Evolutionary conservation across 257 asterid genomes (phyloP).

Genomic region (Cordia subcordata): DNA sequence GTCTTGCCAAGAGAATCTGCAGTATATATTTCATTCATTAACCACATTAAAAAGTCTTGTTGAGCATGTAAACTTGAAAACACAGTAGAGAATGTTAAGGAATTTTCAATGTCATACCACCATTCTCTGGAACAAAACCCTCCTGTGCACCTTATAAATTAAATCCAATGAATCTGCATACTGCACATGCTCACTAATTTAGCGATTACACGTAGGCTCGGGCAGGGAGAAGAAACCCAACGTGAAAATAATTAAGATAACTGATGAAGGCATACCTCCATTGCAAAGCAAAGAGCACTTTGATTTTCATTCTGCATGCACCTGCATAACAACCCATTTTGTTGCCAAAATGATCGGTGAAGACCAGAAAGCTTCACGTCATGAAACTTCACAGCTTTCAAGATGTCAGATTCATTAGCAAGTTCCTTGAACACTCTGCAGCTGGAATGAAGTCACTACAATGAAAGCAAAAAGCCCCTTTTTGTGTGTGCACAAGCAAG

Average conservation of each 20-base stretch:
- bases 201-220: conserved; percentile 1
- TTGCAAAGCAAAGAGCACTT: conserved; percentile 8
- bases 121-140: conserved; percentile 14
- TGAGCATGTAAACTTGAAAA: background rate
- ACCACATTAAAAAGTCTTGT: background rate
- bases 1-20: conserved; percentile 18
- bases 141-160: conserved; percentile 15
- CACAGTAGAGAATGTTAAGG: background rate
- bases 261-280: conserved; percentile 9
- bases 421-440: conserved; percentile 31
- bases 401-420: conserved; percentile 17
- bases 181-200: conserved; percentile 11
- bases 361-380: conserved; percentile 14
- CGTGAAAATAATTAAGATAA: background rate
- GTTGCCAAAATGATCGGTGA: conserved; percentile 24
- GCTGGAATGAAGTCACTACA: conserved; percentile 14
- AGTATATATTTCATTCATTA: background rate
- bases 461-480: too few species aligned
- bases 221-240: background rate
- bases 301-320: conserved; percentile 20
- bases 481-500: conserved; percentile 1
- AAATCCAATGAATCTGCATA: conserved; percentile 21
- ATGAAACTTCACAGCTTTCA: conserved; percentile 22
- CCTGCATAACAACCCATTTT: conserved; percentile 17
- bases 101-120: conserved; percentile 10